phyloP scores from a whole-genome alignment of 1,284 basidiomycete genomes.

The Pulveroboletus sp. region DNA sequence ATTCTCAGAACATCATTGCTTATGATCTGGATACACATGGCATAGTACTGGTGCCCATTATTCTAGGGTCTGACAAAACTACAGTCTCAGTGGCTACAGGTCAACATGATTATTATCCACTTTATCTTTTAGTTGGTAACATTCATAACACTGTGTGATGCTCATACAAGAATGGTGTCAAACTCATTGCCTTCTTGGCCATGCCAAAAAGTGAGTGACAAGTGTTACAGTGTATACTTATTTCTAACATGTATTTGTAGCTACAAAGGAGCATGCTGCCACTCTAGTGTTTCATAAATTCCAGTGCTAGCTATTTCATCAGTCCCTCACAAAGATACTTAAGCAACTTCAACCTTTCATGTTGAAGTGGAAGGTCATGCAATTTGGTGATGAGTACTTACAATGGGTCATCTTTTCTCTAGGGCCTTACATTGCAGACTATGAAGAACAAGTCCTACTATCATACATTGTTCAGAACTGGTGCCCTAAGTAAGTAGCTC shows the following conservation, averaged over 20 bases:
- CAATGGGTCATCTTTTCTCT: not conserved
- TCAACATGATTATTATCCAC: not conserved
- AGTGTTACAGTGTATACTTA: not conserved
- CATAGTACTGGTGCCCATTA: not conserved
- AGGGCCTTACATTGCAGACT: not conserved
- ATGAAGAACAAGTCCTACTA: not conserved
- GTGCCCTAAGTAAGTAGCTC: not conserved
- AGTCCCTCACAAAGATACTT: not conserved
- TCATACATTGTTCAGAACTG: not conserved
- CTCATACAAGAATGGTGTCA: not conserved
- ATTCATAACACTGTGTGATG: not conserved
- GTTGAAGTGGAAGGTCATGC: not conserved
- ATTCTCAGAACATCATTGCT: not conserved
- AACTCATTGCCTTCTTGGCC: not conserved
- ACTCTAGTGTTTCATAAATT: constrained; percentile 16
- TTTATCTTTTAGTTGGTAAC: constrained; percentile 4
- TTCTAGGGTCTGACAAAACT: not conserved
- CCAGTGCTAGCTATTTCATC: constrained; percentile 10
- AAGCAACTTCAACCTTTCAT: not conserved
- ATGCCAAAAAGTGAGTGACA: not conserved
- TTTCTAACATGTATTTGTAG: not conserved
- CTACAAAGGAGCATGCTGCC: not conserved
- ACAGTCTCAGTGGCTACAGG: constrained; percentile 1
- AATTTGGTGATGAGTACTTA: not conserved
- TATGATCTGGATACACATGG: not conserved